Conservation (phyloP, 495 filamentous ascomycete species). For the Neohortaea acidophila region DNA sequence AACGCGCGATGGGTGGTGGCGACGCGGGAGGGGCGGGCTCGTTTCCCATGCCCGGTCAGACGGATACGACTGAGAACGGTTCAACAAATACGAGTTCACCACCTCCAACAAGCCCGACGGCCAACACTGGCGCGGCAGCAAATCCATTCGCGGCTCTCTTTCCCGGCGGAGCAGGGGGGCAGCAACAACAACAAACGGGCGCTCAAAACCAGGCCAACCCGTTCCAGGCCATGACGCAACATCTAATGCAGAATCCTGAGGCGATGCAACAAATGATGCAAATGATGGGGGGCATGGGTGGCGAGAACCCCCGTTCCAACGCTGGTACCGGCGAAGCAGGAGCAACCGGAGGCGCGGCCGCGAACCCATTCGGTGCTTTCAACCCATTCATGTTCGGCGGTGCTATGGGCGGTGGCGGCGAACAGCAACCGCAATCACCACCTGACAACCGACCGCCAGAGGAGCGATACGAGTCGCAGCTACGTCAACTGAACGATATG, state of each 20-base stretch:
- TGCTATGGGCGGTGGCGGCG: constrained; percentile 9
- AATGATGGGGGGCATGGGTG: background rate
- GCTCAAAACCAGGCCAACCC: constrained; percentile 21
- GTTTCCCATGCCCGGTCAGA: constrained; percentile 82
- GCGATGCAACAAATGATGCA: constrained; percentile 29
- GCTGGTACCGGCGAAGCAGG: constrained; percentile 15
- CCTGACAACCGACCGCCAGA: constrained; percentile 76
- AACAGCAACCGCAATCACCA: constrained; percentile 35
- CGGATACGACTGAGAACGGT: constrained; percentile 56
- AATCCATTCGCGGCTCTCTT: constrained; percentile 65
- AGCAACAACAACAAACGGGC: too few species aligned
- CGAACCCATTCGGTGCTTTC: constrained; percentile 1
- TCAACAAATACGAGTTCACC: constrained; percentile 19
- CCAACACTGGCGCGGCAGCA: constrained; percentile 30
- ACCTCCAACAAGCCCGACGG: constrained; percentile 14
- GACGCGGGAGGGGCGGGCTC: constrained; percentile 34
- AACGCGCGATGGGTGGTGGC: constrained; percentile 49
- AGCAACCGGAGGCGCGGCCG: constrained; percentile 22
- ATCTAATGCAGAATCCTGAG: constrained; percentile 30
- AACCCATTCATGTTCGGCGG: constrained; percentile 12
- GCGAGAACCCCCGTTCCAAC: background rate
- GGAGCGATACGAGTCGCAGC: constrained; percentile 78
- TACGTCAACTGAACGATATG: constrained; percentile 95
- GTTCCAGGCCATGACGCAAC: constrained; percentile 28
- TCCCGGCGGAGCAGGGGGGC: constrained; percentile 17